Conservation (phyloP, 495 filamentous ascomycete genomes). For the Hypoxylon intermedium region DNA sequence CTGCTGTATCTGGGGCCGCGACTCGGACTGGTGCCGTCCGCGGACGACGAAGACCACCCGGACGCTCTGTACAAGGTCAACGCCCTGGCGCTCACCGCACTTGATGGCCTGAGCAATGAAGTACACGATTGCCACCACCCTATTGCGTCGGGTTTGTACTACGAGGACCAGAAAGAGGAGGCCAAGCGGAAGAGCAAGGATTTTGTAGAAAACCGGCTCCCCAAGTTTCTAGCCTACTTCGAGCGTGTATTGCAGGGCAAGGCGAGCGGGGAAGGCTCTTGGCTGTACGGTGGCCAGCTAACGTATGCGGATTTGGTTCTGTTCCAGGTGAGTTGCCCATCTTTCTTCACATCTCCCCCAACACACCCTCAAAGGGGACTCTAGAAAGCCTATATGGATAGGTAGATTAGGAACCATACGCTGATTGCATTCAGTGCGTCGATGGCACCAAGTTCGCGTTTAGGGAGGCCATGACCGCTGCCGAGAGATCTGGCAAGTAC, state of each 20-base stretch:
- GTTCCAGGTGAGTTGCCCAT: slow-evolving; percentile 63
- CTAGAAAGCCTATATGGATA: too few species aligned
- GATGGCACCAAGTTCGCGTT: slow-evolving; percentile 61
- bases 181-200: slow-evolving; percentile 57
- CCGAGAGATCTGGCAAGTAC: slow-evolving; percentile 55
- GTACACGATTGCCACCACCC: slow-evolving; percentile 74
- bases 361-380: background rate
- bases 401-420: too few species aligned
- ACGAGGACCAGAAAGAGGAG: slow-evolving; percentile 72
- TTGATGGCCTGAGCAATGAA: slow-evolving; percentile 70
- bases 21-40: slow-evolving; percentile 56
- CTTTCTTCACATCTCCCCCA: background rate
- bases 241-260: slow-evolving; percentile 65
- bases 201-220: slow-evolving; percentile 63
- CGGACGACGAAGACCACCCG: slow-evolving; percentile 50
- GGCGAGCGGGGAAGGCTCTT: slow-evolving; percentile 61
- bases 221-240: slow-evolving; percentile 72
- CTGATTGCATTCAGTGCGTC: slow-evolving; percentile 35
- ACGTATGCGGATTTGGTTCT: slow-evolving; percentile 74
- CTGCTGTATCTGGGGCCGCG: slow-evolving; percentile 64
- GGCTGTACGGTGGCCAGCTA: slow-evolving; percentile 63
- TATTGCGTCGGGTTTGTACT: slow-evolving; percentile 60
- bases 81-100: slow-evolving; percentile 66
- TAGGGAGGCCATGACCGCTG: slow-evolving; percentile 56
- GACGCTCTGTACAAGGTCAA: slow-evolving; percentile 60